phyloP scores from a whole-genome alignment of 1,284 basidiomycete species.

The Tilletia walkeri region DNA sequence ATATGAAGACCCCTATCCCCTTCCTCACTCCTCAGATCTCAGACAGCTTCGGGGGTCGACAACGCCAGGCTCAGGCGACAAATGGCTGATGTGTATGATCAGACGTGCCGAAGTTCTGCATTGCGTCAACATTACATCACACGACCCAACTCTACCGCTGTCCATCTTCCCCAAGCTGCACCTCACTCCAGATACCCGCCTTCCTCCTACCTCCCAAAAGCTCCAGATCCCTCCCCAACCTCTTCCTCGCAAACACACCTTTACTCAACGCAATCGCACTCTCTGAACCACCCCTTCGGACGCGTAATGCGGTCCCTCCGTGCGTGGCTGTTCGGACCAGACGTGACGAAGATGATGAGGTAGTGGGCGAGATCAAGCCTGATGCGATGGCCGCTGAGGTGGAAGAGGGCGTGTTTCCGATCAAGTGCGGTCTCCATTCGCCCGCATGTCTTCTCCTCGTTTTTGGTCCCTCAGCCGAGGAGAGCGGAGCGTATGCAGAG shows the following conservation, averaged over 20 bases:
- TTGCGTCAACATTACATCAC: not conserved
- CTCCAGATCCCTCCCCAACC: slow-evolving; percentile 1
- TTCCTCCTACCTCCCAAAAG: not conserved
- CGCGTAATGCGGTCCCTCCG: not conserved
- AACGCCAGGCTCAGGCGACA: no score
- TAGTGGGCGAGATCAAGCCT: no score
- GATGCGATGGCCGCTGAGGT: not conserved
- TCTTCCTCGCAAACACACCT: slow-evolving; percentile 13
- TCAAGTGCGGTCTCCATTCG: slow-evolving; percentile 9
- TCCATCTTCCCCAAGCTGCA: not conserved
- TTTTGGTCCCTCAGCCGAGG: not conserved
- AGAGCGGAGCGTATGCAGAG: not conserved
- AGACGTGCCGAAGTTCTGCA: no score
- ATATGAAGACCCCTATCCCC: no score
- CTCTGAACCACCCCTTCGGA: slow-evolving; percentile 3
- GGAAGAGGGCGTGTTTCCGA: slow-evolving; percentile 5
- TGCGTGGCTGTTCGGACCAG: not conserved
- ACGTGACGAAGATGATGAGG: not conserved
- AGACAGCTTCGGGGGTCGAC: no score
- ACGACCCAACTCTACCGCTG: not conserved
- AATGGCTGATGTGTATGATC: no score
- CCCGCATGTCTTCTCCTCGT: slow-evolving; percentile 11
- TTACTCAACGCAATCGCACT: slow-evolving; percentile 9
- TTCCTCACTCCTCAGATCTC: no score
- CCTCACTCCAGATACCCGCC: not conserved